Conservation (phyloP, 1,284 basidiomycete genomes). For the Cerrena zonata region DNA sequence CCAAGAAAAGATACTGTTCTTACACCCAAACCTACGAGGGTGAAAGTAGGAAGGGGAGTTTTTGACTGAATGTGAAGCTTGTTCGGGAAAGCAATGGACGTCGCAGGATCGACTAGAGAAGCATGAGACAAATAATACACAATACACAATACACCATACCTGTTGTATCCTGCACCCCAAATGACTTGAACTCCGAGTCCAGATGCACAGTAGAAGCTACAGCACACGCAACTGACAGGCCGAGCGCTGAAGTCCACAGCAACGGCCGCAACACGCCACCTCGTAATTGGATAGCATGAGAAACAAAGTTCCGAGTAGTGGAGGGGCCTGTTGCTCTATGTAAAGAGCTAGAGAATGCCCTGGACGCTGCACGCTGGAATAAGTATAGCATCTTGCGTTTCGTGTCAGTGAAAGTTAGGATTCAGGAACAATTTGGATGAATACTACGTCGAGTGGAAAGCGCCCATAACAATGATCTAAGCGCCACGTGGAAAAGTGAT, state of each 20-base stretch:
- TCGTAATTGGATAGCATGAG: too few species aligned
- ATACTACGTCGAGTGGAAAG: not conserved
- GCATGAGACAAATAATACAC: not conserved
- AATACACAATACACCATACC: constrained; percentile 16
- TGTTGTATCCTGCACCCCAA: constrained; percentile 18
- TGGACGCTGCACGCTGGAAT: not conserved
- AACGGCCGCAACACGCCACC: too few species aligned
- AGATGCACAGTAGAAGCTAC: constrained; percentile 28
- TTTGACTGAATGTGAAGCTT: constrained; percentile 57
- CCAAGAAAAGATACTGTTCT: constrained; percentile 80
- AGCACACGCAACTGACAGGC: not conserved
- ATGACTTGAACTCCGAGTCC: constrained; percentile 27
- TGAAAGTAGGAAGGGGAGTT: constrained; percentile 51
- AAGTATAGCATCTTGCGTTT: constrained; percentile 2
- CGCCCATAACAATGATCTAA: not conserved
- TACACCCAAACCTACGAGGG: constrained; percentile 76
- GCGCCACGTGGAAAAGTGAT: not conserved
- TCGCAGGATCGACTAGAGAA: constrained; percentile 58
- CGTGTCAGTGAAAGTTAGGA: too few species aligned
- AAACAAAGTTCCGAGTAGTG: too few species aligned
- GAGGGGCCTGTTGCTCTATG: too few species aligned
- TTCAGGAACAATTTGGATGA: not conserved
- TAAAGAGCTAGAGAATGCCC: too few species aligned
- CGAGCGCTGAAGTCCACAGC: not conserved
- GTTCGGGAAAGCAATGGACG: constrained; percentile 66